Evolutionary conservation across 257 asterid genomes (phyloP).

Genomic region (Plantago elongata): DNA sequence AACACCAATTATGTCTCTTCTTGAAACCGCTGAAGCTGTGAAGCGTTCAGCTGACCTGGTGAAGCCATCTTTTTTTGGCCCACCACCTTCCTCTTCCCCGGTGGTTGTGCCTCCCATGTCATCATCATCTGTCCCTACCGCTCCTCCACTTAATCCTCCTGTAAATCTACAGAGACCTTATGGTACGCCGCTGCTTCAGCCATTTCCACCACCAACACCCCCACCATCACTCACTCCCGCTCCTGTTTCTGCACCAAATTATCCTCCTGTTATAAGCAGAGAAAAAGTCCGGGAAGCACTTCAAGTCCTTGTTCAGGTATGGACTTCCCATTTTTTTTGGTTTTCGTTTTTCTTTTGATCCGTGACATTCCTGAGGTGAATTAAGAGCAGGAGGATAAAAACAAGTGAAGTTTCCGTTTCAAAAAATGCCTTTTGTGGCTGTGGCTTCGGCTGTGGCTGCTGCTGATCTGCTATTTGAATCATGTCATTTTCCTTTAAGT

Average conservation of each 20-base stretch:
- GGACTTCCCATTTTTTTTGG: slow-evolving; percentile 6
- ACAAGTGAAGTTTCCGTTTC: no score
- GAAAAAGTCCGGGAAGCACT: slow-evolving; percentile 89
- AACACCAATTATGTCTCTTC: slow-evolving; percentile 50
- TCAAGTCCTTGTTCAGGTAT: slow-evolving; percentile 79
- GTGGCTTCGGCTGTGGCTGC: no score
- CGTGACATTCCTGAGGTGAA: no score
- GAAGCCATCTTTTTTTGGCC: slow-evolving; percentile 78
- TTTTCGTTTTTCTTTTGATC: not conserved
- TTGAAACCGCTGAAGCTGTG: slow-evolving; percentile 43
- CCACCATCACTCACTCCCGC: slow-evolving; percentile 90
- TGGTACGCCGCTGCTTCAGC: slow-evolving; percentile 97
- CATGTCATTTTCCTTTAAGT: no score
- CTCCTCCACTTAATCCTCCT: slow-evolving; percentile 69
- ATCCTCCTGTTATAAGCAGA: slow-evolving; percentile 52
- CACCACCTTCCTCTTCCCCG: slow-evolving; percentile 61
- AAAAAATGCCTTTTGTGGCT: no score
- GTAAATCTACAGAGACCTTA: slow-evolving; percentile 63
- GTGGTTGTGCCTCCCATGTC: slow-evolving; percentile 48
- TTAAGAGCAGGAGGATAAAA: no score
- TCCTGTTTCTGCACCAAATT: slow-evolving; percentile 42
- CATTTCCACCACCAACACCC: slow-evolving; percentile 97
- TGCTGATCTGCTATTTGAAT: no score
- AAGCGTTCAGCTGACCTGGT: slow-evolving; percentile 65
- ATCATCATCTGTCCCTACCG: slow-evolving; percentile 65